Conservation (phyloP, 202 grass and related monocot species). For the Miscanthus sacchariflorus region DNA sequence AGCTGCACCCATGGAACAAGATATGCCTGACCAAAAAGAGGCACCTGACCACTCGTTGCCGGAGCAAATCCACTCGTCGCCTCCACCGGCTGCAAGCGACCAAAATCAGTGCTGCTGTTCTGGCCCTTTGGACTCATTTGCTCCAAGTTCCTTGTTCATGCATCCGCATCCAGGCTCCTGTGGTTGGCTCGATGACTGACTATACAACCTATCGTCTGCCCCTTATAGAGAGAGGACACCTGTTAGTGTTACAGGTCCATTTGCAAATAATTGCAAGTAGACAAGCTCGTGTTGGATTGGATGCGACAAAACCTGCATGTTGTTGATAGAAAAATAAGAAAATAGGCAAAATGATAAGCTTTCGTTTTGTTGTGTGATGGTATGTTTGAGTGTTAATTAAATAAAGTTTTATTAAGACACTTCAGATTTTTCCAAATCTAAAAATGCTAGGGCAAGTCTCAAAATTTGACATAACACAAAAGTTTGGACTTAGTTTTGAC, state of each 20-base stretch:
- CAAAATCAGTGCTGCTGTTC: neutral
- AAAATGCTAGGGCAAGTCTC: no score
- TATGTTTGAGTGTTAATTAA: no score
- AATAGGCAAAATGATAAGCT: no score
- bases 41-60: neutral
- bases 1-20: slow-evolving; percentile 8
- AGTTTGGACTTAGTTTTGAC: no score
- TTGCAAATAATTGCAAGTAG: neutral
- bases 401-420: no score
- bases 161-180: slow-evolving; percentile 31
- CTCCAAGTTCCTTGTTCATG: slow-evolving; percentile 38
- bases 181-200: slow-evolving; percentile 50
- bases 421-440: no score
- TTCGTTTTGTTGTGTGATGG: no score
- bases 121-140: slow-evolving; percentile 24
- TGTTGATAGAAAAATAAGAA: no score
- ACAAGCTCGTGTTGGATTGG: no score
- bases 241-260: neutral
- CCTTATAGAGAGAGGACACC: neutral
- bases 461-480: no score
- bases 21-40: neutral
- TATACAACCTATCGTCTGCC: neutral
- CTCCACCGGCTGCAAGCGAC: neutral
- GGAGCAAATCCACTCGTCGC: neutral
- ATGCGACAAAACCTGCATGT: no score